Evolutionary conservation across 805 yeast species (phyloP), one percentile per base, ranked within the genome.

Genomic region (Kazachstania martiniae): DNA sequence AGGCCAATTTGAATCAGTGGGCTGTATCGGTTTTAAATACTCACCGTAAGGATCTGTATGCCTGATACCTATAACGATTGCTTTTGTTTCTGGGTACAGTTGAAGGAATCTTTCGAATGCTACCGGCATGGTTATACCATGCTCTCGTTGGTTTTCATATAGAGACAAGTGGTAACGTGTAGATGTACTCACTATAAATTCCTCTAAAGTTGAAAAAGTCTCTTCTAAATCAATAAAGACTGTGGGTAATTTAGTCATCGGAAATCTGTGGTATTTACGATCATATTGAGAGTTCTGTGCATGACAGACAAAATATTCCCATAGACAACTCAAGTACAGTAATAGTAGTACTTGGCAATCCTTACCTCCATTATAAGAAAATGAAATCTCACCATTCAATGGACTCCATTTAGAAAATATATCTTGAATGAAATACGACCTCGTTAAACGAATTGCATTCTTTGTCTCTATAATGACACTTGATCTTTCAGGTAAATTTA

Each of bases 341-440:
- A 85, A 62, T 34, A 91, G 66, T 79, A 89, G 74, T 21, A 87
- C 96, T 29, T 87, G 70, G 47, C 97, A 91, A 59, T 91, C 98
- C 51, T 91, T 91, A 2, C 98, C 98, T 8, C 98, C 98, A 52
- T 91, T 91, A 56, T 80, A 91, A 2, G 94, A 81, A 10, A 91
- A 65, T 0, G 96, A 79, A 3, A 82, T 58, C 36, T 79, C 76
- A 9, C 65, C 61, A 29, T 40, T 41, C 10, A 50, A 36, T 6
- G 59, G 58, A 27, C 47, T 41, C 55, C 59, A 52, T 16, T 44
- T 41, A 3, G 44, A 33, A 28, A 57, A 49, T 5, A 56, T 46
- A 25, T 48, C 51, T 12, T 46, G 33, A 6, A 51, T 25, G 12
- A 57, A 36, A 29, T 43, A 31, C 10, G 31, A 24, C 18, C 48